Evolutionary conservation across 352 stramenopile species (phyloP), one percentile per base, ranked within the genome.

Genomic region (Phytophthora pini): DNA sequence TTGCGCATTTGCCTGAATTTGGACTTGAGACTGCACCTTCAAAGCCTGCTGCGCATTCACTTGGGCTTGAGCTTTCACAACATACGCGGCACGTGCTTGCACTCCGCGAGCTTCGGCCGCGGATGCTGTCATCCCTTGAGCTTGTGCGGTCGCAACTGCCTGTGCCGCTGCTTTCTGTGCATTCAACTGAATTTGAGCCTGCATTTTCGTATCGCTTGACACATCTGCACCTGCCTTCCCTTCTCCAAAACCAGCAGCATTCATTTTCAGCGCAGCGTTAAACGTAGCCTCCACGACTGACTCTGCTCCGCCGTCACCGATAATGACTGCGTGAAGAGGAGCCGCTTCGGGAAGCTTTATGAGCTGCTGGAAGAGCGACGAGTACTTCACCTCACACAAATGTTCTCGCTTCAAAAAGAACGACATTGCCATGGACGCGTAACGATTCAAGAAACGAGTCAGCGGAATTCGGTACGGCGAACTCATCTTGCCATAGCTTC

Each of bases 201-300:
- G 86, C 72, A 94, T 84, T 56, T 94, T 95, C 8, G 83, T 47
- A 47, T 94, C 86, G 26, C 89, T 88, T 17, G 77, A 83, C 15
- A 71, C 53, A 22, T 86, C 71, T 1, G 43, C 53, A n/a, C 52
- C 43, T 4, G 38, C 36, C 44, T 82, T 88, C 24, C 58, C 39
- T 20, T 87, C 74, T 11, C 61, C 76, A 31, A 79, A 72, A 7
- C 70, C 67, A 34, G 65, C 34, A 41, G 61, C 58, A 46, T 81
- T 77, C 4, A 90, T 48, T 47, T 92, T 96, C 2, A 84, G 74
- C 0, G 83, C 82, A 1, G 80, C 77, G 17, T 87, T 77, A 78
- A 99, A 99, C 56, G 94, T 98, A 32, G 97, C 85, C 29, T 90
- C 89, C 1, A 99, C 82, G 17, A 99, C 62, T 27, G 87, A 89